Percentiles rank a stretch among this genome's conserved stretches.
phyloP scores from a whole-genome alignment of 768 basidiomycete species.

The Collybia sp. region DNA sequence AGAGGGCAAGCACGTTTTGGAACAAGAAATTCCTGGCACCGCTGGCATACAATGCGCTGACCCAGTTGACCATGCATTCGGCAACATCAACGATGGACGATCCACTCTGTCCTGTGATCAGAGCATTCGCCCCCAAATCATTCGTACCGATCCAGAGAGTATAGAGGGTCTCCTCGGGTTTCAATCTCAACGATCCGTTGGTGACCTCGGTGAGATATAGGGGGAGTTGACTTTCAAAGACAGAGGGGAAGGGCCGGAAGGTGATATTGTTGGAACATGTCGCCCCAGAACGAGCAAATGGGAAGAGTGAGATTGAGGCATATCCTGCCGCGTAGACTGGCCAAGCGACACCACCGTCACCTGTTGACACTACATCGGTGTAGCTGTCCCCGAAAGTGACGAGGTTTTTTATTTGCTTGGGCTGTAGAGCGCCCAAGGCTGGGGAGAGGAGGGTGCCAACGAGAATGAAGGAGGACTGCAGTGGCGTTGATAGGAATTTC shows the following conservation, averaged over 20 bases:
- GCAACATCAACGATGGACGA: constrained; percentile 39
- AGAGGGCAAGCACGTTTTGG: constrained; percentile 35
- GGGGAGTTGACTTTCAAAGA: constrained; percentile 52
- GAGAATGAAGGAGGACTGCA: constrained; percentile 30
- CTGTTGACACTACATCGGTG: constrained; percentile 40
- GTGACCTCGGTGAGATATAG: constrained; percentile 33
- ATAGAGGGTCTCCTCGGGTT: constrained; percentile 36
- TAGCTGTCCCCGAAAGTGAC: constrained; percentile 65
- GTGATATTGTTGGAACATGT: constrained; percentile 59
- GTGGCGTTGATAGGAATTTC: constrained; percentile 10
- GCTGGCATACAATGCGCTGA: constrained; percentile 33
- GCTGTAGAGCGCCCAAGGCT: constrained; percentile 15
- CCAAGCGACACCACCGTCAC: constrained; percentile 45
- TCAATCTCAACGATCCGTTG: constrained; percentile 6
- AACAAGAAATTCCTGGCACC: constrained; percentile 47
- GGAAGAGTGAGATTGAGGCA: constrained; percentile 43
- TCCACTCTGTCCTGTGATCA: constrained; percentile 29
- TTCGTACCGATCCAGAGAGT: constrained; percentile 50
- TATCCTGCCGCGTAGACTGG: constrained; percentile 53
- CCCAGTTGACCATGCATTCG: constrained; percentile 35
- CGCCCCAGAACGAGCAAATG: constrained; percentile 56
- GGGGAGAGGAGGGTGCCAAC: constrained; percentile 1
- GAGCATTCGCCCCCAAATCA: constrained; percentile 36
- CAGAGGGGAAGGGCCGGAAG: constrained; percentile 45
- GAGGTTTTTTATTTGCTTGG: constrained; percentile 50